phyloP scores from a whole-genome alignment of 2,329 filamentous ascomycete species.

The Delphinella strobiligena region DNA sequence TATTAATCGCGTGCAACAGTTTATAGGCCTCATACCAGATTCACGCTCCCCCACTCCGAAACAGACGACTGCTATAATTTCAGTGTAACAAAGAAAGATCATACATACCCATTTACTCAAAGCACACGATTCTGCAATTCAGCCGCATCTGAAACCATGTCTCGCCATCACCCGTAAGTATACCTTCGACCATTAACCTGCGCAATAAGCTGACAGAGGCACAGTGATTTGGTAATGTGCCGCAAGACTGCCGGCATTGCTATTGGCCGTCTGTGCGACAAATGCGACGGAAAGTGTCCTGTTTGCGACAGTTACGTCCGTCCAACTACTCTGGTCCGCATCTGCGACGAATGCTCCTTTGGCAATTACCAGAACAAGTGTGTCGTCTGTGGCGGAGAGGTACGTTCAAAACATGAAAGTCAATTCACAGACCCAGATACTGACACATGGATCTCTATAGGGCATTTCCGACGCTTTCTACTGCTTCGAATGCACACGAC shows the following conservation, averaged over 20 bases:
- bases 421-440: background rate
- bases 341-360: conserved; percentile 99
- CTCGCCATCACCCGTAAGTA: conserved; percentile 81
- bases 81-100: no score
- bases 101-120: background rate
- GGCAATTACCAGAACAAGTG: conserved; percentile 99
- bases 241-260: conserved; percentile 96
- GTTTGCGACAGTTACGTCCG: conserved; percentile 99
- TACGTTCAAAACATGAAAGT: conserved; percentile 7
- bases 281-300: conserved; percentile 98
- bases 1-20: background rate
- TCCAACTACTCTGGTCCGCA: conserved; percentile 89
- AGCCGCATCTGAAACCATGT: conserved; percentile 45
- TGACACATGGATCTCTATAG: conserved; percentile 15
- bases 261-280: conserved; percentile 97
- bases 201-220: background rate
- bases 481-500: conserved; percentile 93
- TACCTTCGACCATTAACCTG: conserved; percentile 2
- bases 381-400: conserved; percentile 90
- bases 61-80: background rate
- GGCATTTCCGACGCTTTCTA: conserved; percentile 98
- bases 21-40: background rate
- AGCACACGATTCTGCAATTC: background rate
- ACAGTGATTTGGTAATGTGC: conserved; percentile 95
- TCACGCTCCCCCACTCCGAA: background rate